phyloP scores from a whole-genome alignment of 2,329 filamentous ascomycete genomes.

The Monosporascus sp. region DNA sequence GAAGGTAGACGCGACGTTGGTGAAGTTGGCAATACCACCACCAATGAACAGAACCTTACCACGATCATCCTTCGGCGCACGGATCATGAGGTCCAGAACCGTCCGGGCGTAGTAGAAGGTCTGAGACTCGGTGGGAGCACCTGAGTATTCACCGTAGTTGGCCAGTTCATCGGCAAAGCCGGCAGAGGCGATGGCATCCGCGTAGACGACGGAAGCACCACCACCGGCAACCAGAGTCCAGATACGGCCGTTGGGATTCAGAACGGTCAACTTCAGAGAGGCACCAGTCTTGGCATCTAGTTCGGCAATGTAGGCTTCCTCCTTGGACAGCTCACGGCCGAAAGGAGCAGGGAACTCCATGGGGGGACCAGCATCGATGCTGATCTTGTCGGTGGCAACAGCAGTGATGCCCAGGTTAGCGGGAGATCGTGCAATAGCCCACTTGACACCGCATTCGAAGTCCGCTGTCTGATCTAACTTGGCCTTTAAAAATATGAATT shows the following conservation, averaged over 20 bases:
- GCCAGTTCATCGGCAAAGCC: conserved; percentile 94
- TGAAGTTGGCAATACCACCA: conserved; percentile 99
- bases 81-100: conserved; percentile 94
- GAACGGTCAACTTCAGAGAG: conserved; percentile 94
- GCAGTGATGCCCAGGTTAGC: conserved; percentile 79
- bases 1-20: conserved; percentile 98
- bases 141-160: conserved; percentile 99
- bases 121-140: conserved; percentile 96
- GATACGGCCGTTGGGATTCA: conserved; percentile 86
- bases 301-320: conserved; percentile 98
- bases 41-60: conserved; percentile 99
- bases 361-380: conserved; percentile 90
- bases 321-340: conserved; percentile 96
- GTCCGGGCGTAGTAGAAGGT: conserved; percentile 99
- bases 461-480: conserved; percentile 93
- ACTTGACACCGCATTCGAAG: conserved; percentile 98
- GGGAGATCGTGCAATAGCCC: conserved; percentile 91
- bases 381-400: conserved; percentile 69
- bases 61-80: conserved; percentile 75
- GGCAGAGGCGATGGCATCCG: conserved; percentile 93
- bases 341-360: conserved; percentile 99
- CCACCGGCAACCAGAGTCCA: conserved; percentile 99
- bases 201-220: conserved; percentile 98
- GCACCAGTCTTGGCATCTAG: conserved; percentile 99
- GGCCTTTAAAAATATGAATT: too few species aligned